Evolutionary conservation across 2,329 filamentous ascomycete genomes (phyloP).

Genomic region (Rhexocercosporidium sp.): DNA sequence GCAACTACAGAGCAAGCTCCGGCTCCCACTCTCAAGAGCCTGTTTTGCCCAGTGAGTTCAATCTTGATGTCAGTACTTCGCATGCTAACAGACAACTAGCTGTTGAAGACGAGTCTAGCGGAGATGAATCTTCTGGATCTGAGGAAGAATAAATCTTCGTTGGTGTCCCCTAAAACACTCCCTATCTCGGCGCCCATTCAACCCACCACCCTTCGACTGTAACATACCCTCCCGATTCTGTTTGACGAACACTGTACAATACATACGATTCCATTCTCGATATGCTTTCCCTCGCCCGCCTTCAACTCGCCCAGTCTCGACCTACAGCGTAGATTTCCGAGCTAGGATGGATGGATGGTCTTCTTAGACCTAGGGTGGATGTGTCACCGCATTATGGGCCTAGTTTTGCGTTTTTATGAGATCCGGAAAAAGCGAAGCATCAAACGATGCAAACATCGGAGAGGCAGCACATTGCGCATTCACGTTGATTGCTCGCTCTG

Average conservation of each 20-base stretch:
- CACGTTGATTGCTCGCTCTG: conserved; percentile 1
- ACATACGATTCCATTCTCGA: conserved; percentile 22
- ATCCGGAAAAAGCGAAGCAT: not conserved
- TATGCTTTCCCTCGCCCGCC: conserved; percentile 9
- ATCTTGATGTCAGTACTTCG: not conserved
- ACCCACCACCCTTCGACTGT: conserved; percentile 24
- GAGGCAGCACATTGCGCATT: not conserved
- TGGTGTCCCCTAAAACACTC: not conserved
- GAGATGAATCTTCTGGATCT: conserved; percentile 59
- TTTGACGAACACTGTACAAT: conserved; percentile 31
- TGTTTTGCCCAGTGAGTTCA: conserved; percentile 40
- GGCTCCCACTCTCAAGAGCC: conserved; percentile 47
- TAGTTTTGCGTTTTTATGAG: conserved; percentile 10
- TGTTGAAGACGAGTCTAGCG: conserved; percentile 52
- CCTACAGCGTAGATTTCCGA: not conserved
- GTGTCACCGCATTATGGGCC: conserved; percentile 21
- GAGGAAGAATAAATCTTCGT: conserved; percentile 48
- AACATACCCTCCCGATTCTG: conserved; percentile 27
- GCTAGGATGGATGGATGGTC: conserved; percentile 14
- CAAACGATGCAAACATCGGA: not conserved
- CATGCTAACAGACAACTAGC: conserved; percentile 30
- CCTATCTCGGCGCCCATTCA: not conserved
- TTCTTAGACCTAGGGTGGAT: conserved; percentile 15
- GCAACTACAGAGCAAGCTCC: conserved; percentile 45
- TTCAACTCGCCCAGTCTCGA: not conserved